Evolutionary conservation across 441 rosid species (phyloP), one percentile per base, ranked within the genome.

Genomic region (Kokia cookei): DNA sequence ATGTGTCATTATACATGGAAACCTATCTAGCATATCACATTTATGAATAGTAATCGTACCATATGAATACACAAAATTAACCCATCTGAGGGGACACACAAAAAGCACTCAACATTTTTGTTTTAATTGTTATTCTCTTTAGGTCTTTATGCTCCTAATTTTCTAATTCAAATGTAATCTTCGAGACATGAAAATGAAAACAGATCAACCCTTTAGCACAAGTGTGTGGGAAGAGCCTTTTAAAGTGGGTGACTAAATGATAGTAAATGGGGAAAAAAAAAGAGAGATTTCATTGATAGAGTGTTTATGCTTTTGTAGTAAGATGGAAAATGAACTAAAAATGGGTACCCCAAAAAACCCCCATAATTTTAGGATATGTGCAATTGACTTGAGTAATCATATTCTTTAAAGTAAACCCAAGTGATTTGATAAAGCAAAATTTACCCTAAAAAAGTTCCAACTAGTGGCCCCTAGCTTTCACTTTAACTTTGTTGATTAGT

Each of bases 111-210:
- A 19, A 0, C 22, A 19, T 26, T 71, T 4, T n/a, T 40, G 27
- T 40, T 24, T 27, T 27, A 35, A 17, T 37, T 15, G 12, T 35
- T n/a, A 27, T 35, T 10, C 65, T 14, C 17, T 7, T 22, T n/a
- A 15, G 71, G 35, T 15, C 6, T 66, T 42, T 14, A 7, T 68
- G 72, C 43, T 48, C 11, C 59, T 10, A 29, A 15, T 77, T 71
- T 27, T 7, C 50, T 58, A 73, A 62, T 51, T 5, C 17, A 73
- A 73, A 73, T 66, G 60, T 15, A 14, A 63, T 81, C 62, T 81
- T 81, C 80, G 67, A 71, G 75, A 75, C 82, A 73, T 55, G 80
- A 63, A 74, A 76, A 79, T 24, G 84, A 73, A 66, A 71, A 69
- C 77, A 73, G 77, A 76, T 66, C 58, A 76, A 32, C 68, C 71